Base-by-base conservation (phyloP, 78 protist genomes). In the Polysphondylium violaceum region DNA sequence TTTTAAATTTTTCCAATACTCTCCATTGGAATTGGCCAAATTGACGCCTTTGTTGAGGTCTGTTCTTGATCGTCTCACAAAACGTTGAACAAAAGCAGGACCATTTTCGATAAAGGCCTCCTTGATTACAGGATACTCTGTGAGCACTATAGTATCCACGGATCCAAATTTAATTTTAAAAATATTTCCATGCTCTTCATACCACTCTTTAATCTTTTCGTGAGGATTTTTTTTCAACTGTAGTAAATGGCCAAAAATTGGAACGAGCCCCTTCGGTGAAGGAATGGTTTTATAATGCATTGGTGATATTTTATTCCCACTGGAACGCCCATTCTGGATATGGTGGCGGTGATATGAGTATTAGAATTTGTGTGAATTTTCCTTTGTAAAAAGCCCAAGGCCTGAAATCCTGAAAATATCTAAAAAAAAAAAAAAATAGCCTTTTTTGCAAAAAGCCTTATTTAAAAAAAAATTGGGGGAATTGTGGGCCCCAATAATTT, bases 121-220 rank as follows among this genome's bases (percentile, higher is more conserved):
- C 2, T 69, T 51, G 14, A 83, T 53, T 3, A 74, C 63, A 23
- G 60, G 36, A 41, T 63, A 67, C 33, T 71, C 91, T 29, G 33
- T 59, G 6, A 83, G n/a, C 9, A 83, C 79, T 0, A 83, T 50
- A 27, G 91, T 83, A 58, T 61, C 17, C 19, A 69, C 65, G 9
- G 50, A 17, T 3, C 91, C 91, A 14, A 83, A 43, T 63, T 58
- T 41, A 4, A 83, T 27, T 59, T 16, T 21, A 58, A 35, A 83
- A 2, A 83, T 33, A n/a, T 17, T 29, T n/a, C 91, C 91, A 83
- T 71, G 69, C n/a, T 83, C 19, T 33, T 21, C 11, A 59, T 83
- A 83, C 73, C 60, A 43, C 29, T 69, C 63, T 1, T 50, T 7
- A 4, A 72, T 21, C 33, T 44, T 72, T 50, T 50, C 41, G 51